phyloP scores from a whole-genome alignment of 75 land plant species.

The Ceratopteris richardii region DNA sequence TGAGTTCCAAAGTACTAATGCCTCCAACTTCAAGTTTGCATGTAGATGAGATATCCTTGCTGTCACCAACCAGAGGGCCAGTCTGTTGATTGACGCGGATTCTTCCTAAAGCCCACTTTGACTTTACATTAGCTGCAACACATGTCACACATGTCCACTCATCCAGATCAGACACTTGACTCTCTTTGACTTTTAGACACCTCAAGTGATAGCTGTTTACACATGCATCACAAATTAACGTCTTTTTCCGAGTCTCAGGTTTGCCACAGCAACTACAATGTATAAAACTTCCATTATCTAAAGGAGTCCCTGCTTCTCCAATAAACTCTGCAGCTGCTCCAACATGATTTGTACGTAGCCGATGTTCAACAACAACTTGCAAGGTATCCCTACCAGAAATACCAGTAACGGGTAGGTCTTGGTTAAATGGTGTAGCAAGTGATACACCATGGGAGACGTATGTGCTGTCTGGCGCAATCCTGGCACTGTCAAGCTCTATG shows the following conservation, averaged over 20 bases:
- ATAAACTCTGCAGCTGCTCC: conserved; percentile 22
- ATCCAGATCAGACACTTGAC: conserved; percentile 18
- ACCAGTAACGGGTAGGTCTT: too few species aligned
- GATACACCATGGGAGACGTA: too few species aligned
- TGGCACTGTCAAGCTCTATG: too few species aligned
- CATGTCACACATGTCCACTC: conserved; percentile 69
- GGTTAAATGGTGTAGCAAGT: too few species aligned
- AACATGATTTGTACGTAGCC: conserved; percentile 7
- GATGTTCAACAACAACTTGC: conserved; percentile 3
- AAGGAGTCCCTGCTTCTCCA: conserved; percentile 17
- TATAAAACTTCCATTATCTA: neutral
- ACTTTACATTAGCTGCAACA: conserved; percentile 11
- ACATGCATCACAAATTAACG: conserved; percentile 75
- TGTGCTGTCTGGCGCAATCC: too few species aligned
- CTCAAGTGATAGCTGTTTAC: conserved; percentile 61
- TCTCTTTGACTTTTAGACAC: conserved; percentile 38
- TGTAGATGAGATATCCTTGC: neutral
- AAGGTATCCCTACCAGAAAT: too few species aligned
- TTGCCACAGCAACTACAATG: conserved; percentile 36
- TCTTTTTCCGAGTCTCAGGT: conserved; percentile 24
- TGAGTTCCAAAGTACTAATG: conserved; percentile 33
- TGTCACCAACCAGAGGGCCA: neutral
- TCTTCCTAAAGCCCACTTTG: conserved; percentile 49
- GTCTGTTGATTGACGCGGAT: conserved; percentile 6
- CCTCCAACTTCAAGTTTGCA: conserved; percentile 6